Percentiles rank a stretch among this genome's conserved stretches.
Evolutionary conservation across 139 green algal species (phyloP).

Genomic region (Chloropicon primus): DNA sequence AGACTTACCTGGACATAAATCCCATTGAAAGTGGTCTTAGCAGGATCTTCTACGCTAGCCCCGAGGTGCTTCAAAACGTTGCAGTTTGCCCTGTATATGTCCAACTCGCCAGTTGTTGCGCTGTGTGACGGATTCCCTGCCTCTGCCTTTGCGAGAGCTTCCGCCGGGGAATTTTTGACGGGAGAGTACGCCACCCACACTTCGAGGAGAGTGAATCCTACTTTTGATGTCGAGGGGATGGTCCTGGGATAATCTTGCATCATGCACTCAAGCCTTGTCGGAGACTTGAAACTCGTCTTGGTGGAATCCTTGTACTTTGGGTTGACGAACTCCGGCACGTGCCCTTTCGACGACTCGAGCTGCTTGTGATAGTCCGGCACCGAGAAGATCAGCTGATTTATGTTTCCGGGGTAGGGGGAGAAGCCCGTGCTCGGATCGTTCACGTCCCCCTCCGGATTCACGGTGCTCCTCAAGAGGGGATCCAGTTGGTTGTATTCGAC

Average conservation of each 20-base stretch:
- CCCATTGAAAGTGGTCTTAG: not conserved
- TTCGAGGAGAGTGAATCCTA: conserved; percentile 81
- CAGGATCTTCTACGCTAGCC: not conserved
- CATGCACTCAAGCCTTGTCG: conserved; percentile 98
- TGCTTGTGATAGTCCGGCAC: conserved; percentile 56
- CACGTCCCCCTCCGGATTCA: conserved; percentile 52
- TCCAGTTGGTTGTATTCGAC: conserved; percentile 99
- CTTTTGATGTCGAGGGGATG: conserved; percentile 17
- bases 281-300: conserved; percentile 80
- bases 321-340: conserved; percentile 97
- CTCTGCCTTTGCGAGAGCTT: conserved; percentile 66
- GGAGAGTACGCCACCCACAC: conserved; percentile 89
- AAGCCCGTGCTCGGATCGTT: conserved; percentile 70
- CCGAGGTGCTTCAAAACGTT: conserved; percentile 16
- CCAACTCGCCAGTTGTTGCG: conserved; percentile 69
- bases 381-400: conserved; percentile 85
- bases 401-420: conserved; percentile 92
- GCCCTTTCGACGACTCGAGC: conserved; percentile 54
- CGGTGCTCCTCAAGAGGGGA: conserved; percentile 59
- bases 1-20: not conserved
- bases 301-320: conserved; percentile 78
- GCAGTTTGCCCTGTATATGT: conserved; percentile 51
- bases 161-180: conserved; percentile 87
- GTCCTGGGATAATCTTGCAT: conserved; percentile 78
- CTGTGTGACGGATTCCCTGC: conserved; percentile 71